Evolutionary conservation across 2,329 filamentous ascomycete genomes (phyloP), one percentile per base, ranked within the genome.

Genomic region (Gyromitra esculenta): DNA sequence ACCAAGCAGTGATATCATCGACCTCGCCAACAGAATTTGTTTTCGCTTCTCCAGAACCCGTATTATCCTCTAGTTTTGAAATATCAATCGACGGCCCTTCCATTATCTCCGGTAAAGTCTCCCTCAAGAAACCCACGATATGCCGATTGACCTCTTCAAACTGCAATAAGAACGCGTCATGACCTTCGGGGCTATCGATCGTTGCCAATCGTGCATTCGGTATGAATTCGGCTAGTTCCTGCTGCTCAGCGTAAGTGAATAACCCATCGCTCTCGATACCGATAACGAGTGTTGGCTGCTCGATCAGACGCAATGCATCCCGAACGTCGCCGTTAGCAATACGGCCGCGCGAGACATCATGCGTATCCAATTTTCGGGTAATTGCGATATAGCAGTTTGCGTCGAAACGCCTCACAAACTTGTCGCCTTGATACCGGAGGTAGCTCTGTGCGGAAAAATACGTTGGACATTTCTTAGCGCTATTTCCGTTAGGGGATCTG

Each of bases 371-470:
- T 84, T 99, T 99, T 81, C 96, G 91, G 3, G 96, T 98, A 84
- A 99, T 97, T 80, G 96, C 94, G 80, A 99, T 98, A 85, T 99
- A 99, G 85, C 96, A 99, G 84, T 99, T 99, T 81, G 94, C 93
- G 84, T 99, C 96, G 83, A 98, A 99, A 8, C 96, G 92, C 83
- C 92, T 94, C 81, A 98, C 96, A 81, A 99, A 99, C 84, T 99
- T 99, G 81, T 91, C 89, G 72, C 94, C 95, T 84, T 99, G 96
- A 84, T 99, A 99, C 21, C 96, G 92, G 56, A 99, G 88, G 84
- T 99, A 99, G 0, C 94, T 97, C 83, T 99, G 96, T 0, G 96
- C 96, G 0, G 96, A 98, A 84, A 98, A 99, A 84, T 97, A 97
- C n/a, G 93, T 96, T 6, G 90, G 90, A 0, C 89, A 88, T 5